These are phyloP conservation scores for Gigaspora rosea DNA, from an alignment of 192 early-diverging fungal genomes.

Conservation along the genomic window DNA sequence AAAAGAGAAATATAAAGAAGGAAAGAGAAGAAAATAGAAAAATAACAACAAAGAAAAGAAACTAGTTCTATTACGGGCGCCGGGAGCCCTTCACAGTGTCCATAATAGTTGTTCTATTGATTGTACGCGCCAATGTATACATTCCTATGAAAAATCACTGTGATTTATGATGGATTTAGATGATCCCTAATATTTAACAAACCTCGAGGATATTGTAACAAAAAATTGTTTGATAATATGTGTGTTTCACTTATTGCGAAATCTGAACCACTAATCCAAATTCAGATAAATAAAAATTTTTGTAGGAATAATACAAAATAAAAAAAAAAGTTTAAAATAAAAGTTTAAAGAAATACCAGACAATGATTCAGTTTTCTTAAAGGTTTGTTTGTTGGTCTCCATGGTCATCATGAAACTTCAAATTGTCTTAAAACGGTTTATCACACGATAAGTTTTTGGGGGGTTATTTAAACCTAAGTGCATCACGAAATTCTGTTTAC, in stretches of 20 bases:
- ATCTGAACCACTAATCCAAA: background rate
- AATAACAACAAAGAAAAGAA: too few relatives aligned
- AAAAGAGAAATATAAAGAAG: too few relatives aligned
- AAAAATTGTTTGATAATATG: background rate
- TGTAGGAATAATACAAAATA: background rate
- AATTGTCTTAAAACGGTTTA: too few relatives aligned
- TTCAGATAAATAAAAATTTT: background rate
- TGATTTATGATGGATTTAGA: background rate
- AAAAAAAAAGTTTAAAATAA: background rate
- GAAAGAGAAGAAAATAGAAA: too few relatives aligned
- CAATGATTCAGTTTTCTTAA: background rate
- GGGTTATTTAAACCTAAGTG: too few relatives aligned
- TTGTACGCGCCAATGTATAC: slow-evolving; percentile 67
- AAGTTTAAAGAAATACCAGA: background rate
- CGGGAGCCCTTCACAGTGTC: too few relatives aligned
- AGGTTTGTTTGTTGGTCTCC: too few relatives aligned
- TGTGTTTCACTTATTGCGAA: background rate
- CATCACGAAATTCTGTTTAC: too few relatives aligned
- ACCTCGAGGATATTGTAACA: slow-evolving; percentile 6
- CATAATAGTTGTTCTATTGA: slow-evolving; percentile 51
- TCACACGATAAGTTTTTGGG: too few relatives aligned
- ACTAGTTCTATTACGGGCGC: too few relatives aligned
- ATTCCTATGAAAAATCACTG: slow-evolving; percentile 41
- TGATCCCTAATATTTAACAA: background rate
- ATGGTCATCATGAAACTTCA: too few relatives aligned